Conservation (phyloP, 345 rosid species). For the Eutrema yunnanense region DNA sequence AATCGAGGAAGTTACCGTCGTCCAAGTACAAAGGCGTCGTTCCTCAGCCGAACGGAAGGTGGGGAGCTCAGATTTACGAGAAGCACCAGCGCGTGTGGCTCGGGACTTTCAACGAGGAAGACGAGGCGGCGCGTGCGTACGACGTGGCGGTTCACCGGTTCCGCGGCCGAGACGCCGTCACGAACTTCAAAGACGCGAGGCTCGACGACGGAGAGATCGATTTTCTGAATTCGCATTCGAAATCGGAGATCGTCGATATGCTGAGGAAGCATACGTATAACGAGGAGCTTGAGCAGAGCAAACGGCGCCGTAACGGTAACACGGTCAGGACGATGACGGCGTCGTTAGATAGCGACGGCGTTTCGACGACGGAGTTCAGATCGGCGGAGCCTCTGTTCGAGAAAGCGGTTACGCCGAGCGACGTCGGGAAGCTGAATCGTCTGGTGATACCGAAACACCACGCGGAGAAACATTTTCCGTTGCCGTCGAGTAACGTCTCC, state of each 20-base stretch:
- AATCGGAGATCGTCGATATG: slow-evolving; percentile 93
- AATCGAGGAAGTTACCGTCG: slow-evolving; percentile 81
- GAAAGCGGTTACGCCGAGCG: slow-evolving; percentile 93
- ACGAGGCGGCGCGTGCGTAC: slow-evolving; percentile 84
- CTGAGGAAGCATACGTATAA: slow-evolving; percentile 77
- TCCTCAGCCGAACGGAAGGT: slow-evolving; percentile 93
- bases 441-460: slow-evolving; percentile 94
- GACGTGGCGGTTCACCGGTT: slow-evolving; percentile 83
- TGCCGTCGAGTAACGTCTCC: slow-evolving; percentile 40
- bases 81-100: slow-evolving; percentile 97
- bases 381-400: slow-evolving; percentile 77
- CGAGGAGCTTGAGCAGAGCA: slow-evolving; percentile 78
- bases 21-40: slow-evolving; percentile 96
- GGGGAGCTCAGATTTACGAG: slow-evolving; percentile 99
- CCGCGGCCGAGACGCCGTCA: slow-evolving; percentile 84
- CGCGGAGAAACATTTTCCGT: slow-evolving; percentile 81
- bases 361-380: slow-evolving; percentile 13
- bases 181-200: slow-evolving; percentile 61
- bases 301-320: slow-evolving; percentile 33
- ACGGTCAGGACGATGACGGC: slow-evolving; percentile 20
- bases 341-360: neutral
- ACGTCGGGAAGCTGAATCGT: slow-evolving; percentile 94
- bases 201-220: slow-evolving; percentile 44
- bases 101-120: slow-evolving; percentile 86
- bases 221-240: slow-evolving; percentile 72